Base-by-base conservation (phyloP, 176 grass and related monocot genomes). In the Poa pratensis region DNA sequence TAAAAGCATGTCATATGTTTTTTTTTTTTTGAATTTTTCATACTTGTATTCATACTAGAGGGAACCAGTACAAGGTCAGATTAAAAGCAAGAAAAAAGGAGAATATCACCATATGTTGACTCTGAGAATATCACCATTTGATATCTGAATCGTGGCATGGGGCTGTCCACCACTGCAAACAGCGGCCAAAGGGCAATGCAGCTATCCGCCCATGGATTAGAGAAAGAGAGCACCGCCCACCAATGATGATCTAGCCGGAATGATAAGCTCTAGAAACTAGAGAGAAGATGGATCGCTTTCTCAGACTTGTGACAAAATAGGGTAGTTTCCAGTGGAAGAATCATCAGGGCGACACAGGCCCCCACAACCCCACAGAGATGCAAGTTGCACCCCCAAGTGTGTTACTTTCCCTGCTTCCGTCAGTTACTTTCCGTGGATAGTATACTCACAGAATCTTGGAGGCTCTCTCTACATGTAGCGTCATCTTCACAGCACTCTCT, bases 341-440 rank as follows among this genome's bases (percentile, higher is more conserved):
- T 52, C 71, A 63, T 59, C 27, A 65, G 15, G 17, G 27, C 2
- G 42, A 15, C 62, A 34, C 27, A 34, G 6, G 12, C 57, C 55
- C 55, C 18, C 26, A 35, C n/a, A 35, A 14, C 12, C 54, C 39
- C 40, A 54, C 67, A 13, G 12, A 6, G 5, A 5, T 0, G 49
- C 69, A 86, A 89, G 78, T 86, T 78, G 88, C 63, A 28, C 35
- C 53, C 35, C 76, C 30, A 32, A 32, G 5, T 57, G 81, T 46
- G 24, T 32, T 18, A 52, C 82, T 51, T 13, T 69, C 39, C 5
- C 1, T 23, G 26, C 40, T 40, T 32, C 61, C 52, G 28, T 35
- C 61, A 52, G 70, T 85, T 62, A 54, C 59, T 80, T 76, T 75
- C 27, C 46, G 51, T 49, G 86, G 50, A 78, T 80, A 75, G 55